Percentiles rank a stretch among this genome's conserved stretches.
Conservation (phyloP, 257 asterid species). For the Solanum chiquidenum region DNA sequence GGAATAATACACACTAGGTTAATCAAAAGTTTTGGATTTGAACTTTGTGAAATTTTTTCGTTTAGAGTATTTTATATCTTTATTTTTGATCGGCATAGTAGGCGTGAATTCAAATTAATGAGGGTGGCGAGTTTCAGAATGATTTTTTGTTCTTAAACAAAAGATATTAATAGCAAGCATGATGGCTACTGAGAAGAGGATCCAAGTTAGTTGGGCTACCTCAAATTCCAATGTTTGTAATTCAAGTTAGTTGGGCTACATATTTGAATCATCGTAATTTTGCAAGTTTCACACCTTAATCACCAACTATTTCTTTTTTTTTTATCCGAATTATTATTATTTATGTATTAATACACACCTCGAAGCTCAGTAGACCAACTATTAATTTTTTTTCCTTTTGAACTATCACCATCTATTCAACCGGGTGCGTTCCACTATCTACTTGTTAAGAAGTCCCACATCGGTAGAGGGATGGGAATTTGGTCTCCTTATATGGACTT, state of each 20-base stretch:
- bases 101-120: background rate
- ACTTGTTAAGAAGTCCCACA: too few relatives aligned
- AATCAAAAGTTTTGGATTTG: background rate
- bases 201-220: background rate
- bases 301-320: background rate
- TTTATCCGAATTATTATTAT: background rate
- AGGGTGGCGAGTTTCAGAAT: background rate
- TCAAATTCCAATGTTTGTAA: background rate
- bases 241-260: too few relatives aligned
- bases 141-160: background rate
- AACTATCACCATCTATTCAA: background rate
- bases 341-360: background rate
- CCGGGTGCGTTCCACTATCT: rapidly evolving
- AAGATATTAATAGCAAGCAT: background rate
- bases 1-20: too few relatives aligned
- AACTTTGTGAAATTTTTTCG: background rate
- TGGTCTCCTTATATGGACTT: too few relatives aligned
- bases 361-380: background rate
- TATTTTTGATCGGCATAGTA: background rate
- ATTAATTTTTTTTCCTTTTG: background rate
- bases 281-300: background rate
- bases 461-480: too few relatives aligned
- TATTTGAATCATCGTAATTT: background rate
- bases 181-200: background rate
- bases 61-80: background rate